Conservation (phyloP, 179 eudicot species). For the Corrigiola litoralis region DNA sequence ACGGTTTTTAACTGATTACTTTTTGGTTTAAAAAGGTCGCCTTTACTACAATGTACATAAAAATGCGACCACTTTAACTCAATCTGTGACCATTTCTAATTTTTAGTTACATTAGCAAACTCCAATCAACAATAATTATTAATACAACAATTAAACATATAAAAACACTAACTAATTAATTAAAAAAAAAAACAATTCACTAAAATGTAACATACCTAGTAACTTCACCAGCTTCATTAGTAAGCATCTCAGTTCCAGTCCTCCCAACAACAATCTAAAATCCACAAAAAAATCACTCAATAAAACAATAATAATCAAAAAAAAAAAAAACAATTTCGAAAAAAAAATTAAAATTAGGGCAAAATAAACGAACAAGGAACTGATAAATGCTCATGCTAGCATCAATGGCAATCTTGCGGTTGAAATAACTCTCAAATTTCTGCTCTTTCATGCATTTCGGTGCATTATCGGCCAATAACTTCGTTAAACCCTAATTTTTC, state of each 20-base stretch:
- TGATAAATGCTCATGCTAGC: conserved; percentile 99
- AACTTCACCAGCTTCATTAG: conserved; percentile 97
- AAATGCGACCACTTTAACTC: too few relatives aligned
- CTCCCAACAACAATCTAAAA: conserved; percentile 91
- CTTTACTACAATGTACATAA: too few relatives aligned
- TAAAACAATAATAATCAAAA: background rate
- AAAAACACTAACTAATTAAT: background rate
- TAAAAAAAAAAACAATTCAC: background rate
- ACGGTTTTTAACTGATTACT: too few relatives aligned
- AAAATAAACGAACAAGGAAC: conserved; percentile 58
- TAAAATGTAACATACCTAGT: conserved; percentile 56
- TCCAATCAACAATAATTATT: too few relatives aligned
- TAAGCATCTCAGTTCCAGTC: conserved; percentile 82
- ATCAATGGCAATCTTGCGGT: conserved; percentile 85
- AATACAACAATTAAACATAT: background rate
- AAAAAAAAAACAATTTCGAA: background rate
- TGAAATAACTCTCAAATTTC: conserved; percentile 95
- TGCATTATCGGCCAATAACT: conserved; percentile 91
- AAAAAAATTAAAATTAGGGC: background rate
- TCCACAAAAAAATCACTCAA: background rate
- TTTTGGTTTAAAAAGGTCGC: too few relatives aligned
- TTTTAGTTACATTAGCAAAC: too few relatives aligned
- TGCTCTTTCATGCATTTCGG: conserved; percentile 91
- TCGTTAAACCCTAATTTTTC: conserved; percentile 87
- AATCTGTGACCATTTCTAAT: too few relatives aligned